Evolutionary conservation across 2,329 filamentous ascomycete species (phyloP), one percentile per base, ranked within the genome.

Genomic region (Knoxdaviesia capensis): DNA sequence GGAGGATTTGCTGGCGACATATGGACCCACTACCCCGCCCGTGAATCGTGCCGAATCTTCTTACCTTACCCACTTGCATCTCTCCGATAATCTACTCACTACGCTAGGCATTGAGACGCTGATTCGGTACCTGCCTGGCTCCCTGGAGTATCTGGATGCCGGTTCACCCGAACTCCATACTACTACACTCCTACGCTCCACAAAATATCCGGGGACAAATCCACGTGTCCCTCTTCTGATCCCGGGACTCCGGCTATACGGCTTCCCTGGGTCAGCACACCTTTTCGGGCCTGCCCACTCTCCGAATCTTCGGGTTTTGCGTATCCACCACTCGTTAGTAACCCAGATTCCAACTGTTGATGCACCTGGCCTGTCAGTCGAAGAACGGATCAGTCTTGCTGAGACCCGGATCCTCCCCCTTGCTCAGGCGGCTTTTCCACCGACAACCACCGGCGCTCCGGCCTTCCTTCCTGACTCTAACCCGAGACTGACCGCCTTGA

Each of bases 281-380:
- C 47, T 68, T 6, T 64, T 73, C 43, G 62, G 71, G 0, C 69
- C 71, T 0, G 63, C 68, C 0, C 55, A 68, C 41, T 69, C 68
- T 1, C 64, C 66, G 1, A 70, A 70, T 46, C 56, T 77, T 5
- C 63, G 66, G 32, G 57, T 57, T 1, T 54, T 77, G 2, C 63
- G 66, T 8, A 56, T 74, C 5, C 74, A 78, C 41, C 74, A 78
- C 51, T 77, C 72, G 0, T 48, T 76, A 2, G 62, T 77, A 5
- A 78, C 74, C 0, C 61, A 64, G 36, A 59, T 71, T 6, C 67
- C 66, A 2, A 65, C 63, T 0, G 47, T 74, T 4, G 45, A 57
- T 5, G 53, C 59, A 6, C 53, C 59, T 1, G 55, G 54, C 7
- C 48, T 65, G 4, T 59, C 61, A 3, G 47, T 52, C 3, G 48